Evolutionary conservation across 2,329 filamentous ascomycete species (phyloP).

Genomic region (Colletotrichum scovillei): DNA sequence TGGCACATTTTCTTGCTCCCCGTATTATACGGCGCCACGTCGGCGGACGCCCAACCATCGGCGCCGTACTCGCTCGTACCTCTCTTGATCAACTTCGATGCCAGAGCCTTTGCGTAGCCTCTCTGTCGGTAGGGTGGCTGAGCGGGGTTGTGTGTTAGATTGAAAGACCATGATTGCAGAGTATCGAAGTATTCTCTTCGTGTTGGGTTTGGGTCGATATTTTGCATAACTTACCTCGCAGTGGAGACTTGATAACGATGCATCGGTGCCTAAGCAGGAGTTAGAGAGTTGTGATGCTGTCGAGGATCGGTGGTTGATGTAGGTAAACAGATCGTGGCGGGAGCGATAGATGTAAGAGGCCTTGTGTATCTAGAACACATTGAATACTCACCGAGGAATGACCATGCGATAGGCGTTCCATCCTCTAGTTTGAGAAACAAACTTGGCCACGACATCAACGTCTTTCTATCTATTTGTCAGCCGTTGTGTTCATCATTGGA

Average conservation of each 20-base stretch:
- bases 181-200: background rate
- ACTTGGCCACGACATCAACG: slow-evolving; percentile 57
- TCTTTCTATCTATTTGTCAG: slow-evolving; percentile 46
- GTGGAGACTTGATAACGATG: slow-evolving; percentile 70
- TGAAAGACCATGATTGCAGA: background rate
- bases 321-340: background rate
- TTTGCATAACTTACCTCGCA: slow-evolving; percentile 57
- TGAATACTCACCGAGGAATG: slow-evolving; percentile 59
- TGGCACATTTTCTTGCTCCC: slow-evolving; percentile 72
- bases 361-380: too few relatives aligned
- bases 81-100: slow-evolving; percentile 67
- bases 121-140: slow-evolving; percentile 66
- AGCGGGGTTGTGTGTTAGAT: background rate
- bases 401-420: slow-evolving; percentile 70
- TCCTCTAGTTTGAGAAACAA: slow-evolving; percentile 57
- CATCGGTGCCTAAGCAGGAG: slow-evolving; percentile 62
- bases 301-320: background rate
- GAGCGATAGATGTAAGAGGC: too few relatives aligned
- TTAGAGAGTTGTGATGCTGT: background rate
- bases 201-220: background rate
- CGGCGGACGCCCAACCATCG: slow-evolving; percentile 69
- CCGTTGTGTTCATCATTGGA: background rate
- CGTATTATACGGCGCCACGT: slow-evolving; percentile 71
- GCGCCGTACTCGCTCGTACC: slow-evolving; percentile 56
- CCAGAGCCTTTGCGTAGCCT: slow-evolving; percentile 72